These are phyloP conservation scores for Coriaria nepalensis DNA, from an alignment of 306 rosid genomes.

Conservation along the genomic window DNA sequence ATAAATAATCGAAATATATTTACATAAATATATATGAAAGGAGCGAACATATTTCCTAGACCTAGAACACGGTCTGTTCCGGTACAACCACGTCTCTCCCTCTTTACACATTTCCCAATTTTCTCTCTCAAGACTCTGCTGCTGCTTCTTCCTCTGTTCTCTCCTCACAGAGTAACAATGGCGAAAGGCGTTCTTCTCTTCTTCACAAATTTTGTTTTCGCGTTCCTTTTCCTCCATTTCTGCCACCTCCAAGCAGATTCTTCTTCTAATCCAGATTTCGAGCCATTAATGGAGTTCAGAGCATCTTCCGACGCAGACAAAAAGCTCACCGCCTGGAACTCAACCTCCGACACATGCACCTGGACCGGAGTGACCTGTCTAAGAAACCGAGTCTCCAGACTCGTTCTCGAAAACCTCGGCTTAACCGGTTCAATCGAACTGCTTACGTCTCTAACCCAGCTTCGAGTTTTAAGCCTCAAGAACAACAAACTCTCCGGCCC, in stretches of 20 bases:
- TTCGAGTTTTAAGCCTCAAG: constrained; percentile 72
- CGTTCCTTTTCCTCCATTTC: constrained; percentile 4
- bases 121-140: constrained; percentile 1
- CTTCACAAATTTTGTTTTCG: neutral
- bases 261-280: constrained; percentile 27
- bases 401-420: constrained; percentile 50
- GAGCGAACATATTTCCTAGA: no score
- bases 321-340: constrained; percentile 54
- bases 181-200: constrained; percentile 11
- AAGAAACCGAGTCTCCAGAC: constrained; percentile 43
- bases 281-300: constrained; percentile 48
- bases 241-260: constrained; percentile 4
- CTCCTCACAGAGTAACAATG: constrained; percentile 36
- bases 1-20: no score
- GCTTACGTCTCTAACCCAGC: constrained; percentile 38
- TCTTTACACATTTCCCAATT: neutral
- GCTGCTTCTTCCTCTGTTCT: constrained; percentile 8
- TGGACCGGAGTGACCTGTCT: constrained; percentile 57
- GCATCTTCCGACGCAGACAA: constrained; percentile 30
- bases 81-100: neutral
- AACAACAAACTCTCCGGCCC: constrained; percentile 45
- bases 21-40: no score
- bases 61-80: no score
- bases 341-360: constrained; percentile 36
- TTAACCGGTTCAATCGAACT: constrained; percentile 42